Evolutionary conservation across 768 basidiomycete species (phyloP).

Genomic region (Suillus americanus): DNA sequence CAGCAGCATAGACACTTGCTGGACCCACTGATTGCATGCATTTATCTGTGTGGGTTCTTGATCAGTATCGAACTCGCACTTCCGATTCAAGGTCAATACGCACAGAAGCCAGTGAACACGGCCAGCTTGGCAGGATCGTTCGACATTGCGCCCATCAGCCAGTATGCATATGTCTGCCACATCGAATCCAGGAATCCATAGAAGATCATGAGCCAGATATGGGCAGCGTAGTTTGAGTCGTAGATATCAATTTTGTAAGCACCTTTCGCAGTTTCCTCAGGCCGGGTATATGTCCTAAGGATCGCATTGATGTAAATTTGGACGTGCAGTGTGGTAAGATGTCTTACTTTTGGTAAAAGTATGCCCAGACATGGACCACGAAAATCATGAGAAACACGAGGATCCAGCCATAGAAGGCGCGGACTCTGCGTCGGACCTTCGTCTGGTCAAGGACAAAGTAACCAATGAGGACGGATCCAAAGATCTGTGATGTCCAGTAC

Average conservation of each 20-base stretch:
- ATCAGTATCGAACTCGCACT: constrained; percentile 3
- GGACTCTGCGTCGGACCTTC: constrained; percentile 55
- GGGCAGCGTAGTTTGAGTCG: constrained; percentile 52
- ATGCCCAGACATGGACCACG: constrained; percentile 74
- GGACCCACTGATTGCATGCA: constrained; percentile 75
- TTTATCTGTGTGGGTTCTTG: constrained; percentile 46
- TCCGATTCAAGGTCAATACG: constrained; percentile 28
- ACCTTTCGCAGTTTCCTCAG: constrained; percentile 35
- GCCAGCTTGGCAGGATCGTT: constrained; percentile 80
- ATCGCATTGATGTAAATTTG: background rate
- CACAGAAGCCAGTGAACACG: constrained; percentile 81
- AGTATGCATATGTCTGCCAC: constrained; percentile 85
- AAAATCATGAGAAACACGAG: constrained; percentile 68
- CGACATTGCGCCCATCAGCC: constrained; percentile 87
- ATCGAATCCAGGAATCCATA: constrained; percentile 79
- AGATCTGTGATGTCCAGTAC: constrained; percentile 78
- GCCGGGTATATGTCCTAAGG: constrained; percentile 57
- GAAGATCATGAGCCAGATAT: constrained; percentile 65
- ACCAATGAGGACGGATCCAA: constrained; percentile 75
- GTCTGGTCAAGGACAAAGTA: constrained; percentile 60
- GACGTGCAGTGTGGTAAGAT: background rate
- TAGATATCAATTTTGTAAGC: constrained; percentile 55
- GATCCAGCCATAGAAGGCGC: constrained; percentile 71
- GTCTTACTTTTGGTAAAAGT: constrained; percentile 69
- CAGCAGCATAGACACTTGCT: constrained; percentile 71